phyloP scores from a whole-genome alignment of 257 asterid genomes.

The Nicotiana noctiflora region DNA sequence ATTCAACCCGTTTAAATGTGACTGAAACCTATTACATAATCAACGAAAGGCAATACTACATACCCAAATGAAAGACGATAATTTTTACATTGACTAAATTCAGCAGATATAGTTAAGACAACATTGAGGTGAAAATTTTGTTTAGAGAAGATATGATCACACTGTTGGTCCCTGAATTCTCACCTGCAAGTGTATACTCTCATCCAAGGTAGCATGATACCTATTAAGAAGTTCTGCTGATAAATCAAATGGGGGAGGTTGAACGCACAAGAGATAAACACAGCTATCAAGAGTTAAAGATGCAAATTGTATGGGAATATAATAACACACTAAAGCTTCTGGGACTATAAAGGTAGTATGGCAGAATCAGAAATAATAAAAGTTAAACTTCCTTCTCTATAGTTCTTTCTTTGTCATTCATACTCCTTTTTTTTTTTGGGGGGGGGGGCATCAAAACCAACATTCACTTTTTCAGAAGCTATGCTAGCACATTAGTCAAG shows the following conservation, averaged over 20 bases:
- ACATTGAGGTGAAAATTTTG: not conserved
- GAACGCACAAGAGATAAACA: slow-evolving; percentile 17
- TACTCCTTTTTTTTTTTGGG: no score
- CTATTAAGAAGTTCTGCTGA: slow-evolving; percentile 10
- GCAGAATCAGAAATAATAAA: not conserved
- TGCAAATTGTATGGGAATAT: not conserved
- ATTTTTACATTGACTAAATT: not conserved
- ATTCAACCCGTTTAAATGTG: not conserved
- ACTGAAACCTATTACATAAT: not conserved
- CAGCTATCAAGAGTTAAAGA: slow-evolving; percentile 16
- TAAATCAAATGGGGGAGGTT: slow-evolving; percentile 13
- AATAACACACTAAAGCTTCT: not conserved
- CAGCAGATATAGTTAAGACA: not conserved
- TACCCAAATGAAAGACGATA: not conserved
- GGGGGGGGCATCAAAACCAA: not conserved
- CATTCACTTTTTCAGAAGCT: not conserved
- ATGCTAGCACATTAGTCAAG: not conserved
- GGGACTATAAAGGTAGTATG: not conserved
- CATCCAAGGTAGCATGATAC: slow-evolving; percentile 12
- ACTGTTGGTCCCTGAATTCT: not conserved
- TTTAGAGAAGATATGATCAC: not conserved
- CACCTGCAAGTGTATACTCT: slow-evolving; percentile 14
- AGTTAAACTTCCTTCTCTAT: not conserved
- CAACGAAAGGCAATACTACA: not conserved
- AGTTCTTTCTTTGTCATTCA: not conserved